A percentile compares a stretch with the other conserved stretches of the same genome.
Conservation (phyloP, 345 rosid species). For the Acer negundo region DNA sequence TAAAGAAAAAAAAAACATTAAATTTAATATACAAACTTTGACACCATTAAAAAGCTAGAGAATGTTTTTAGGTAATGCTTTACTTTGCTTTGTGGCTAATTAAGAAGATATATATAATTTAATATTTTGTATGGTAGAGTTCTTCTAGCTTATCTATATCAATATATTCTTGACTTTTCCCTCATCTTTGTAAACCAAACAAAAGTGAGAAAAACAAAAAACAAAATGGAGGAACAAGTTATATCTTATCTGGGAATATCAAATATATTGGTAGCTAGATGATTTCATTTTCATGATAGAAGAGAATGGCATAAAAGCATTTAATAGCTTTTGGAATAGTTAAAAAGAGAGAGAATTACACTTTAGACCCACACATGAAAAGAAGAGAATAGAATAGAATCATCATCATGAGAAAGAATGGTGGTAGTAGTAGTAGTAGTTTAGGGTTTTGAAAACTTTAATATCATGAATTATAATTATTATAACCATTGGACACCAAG, state of each 20-base stretch:
- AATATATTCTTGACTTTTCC: background rate
- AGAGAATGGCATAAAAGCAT: slow-evolving; percentile 36
- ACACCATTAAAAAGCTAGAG: slow-evolving; percentile 9
- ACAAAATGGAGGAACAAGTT: slow-evolving; percentile 8
- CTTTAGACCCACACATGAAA: slow-evolving; percentile 40
- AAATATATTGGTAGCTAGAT: background rate
- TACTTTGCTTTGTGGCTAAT: slow-evolving; percentile 8
- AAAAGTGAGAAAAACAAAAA: background rate
- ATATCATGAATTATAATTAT: slow-evolving; percentile 6
- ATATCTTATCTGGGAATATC: slow-evolving; percentile 1
- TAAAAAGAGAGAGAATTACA: slow-evolving; percentile 35
- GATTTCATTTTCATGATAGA: background rate
- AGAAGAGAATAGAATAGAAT: slow-evolving; percentile 48
- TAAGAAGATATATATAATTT: background rate
- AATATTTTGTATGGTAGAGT: background rate
- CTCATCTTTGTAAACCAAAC: slow-evolving; percentile 20
- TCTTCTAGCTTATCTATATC: background rate
- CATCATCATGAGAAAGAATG: slow-evolving; percentile 39
- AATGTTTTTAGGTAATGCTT: background rate
- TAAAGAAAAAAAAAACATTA: slow-evolving; percentile 4
- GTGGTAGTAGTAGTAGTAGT: slow-evolving; percentile 27
- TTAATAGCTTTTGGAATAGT: slow-evolving; percentile 16
- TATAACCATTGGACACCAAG: slow-evolving; percentile 20
- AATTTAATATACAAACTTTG: slow-evolving; percentile 9
- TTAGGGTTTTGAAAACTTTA: slow-evolving; percentile 7